Conservation (phyloP, 306 rosid species). For the Vachellia collinsii region DNA sequence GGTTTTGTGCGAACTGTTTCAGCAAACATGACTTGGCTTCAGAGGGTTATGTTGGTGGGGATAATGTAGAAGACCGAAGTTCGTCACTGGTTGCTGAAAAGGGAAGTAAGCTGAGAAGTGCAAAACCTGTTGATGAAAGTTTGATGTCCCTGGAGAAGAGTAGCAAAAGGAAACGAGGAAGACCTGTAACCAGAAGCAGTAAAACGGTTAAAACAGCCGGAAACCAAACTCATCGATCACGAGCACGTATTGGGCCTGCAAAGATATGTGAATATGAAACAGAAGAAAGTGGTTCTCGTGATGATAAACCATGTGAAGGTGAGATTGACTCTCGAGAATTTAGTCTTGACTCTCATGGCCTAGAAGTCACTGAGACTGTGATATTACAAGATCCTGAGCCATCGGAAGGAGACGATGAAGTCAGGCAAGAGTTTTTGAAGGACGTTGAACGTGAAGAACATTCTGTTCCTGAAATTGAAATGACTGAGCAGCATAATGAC, state of each 20-base stretch:
- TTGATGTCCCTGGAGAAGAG: conserved; percentile 44
- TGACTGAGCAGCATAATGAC: conserved; percentile 38
- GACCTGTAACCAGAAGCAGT: conserved; percentile 55
- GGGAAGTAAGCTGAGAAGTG: conserved; percentile 39
- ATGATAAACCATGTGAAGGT: conserved; percentile 37
- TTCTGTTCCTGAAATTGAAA: conserved; percentile 45
- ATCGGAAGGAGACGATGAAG: conserved; percentile 30
- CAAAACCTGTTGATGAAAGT: conserved; percentile 40
- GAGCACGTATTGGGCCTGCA: conserved; percentile 51
- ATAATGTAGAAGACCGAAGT: conserved; percentile 34
- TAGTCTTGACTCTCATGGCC: conserved; percentile 4
- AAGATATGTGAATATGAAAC: conserved; percentile 66
- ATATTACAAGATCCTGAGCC: conserved; percentile 38
- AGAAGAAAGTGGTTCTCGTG: conserved; percentile 56
- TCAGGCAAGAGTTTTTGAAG: conserved; percentile 39
- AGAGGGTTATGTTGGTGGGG: conserved; percentile 35
- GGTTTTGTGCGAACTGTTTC: conserved; percentile 31
- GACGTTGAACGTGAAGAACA: conserved; percentile 27
- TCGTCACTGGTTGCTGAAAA: conserved; percentile 33
- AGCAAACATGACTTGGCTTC: conserved; percentile 52
- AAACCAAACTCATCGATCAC: conserved; percentile 57
- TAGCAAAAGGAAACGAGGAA: conserved; percentile 69
- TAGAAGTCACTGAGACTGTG: conserved; percentile 35
- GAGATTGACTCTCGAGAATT: conserved; percentile 37
- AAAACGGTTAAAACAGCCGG: conserved; percentile 45